phyloP scores from a whole-genome alignment of 306 rosid genomes.

The Castanopsis chinensis region DNA sequence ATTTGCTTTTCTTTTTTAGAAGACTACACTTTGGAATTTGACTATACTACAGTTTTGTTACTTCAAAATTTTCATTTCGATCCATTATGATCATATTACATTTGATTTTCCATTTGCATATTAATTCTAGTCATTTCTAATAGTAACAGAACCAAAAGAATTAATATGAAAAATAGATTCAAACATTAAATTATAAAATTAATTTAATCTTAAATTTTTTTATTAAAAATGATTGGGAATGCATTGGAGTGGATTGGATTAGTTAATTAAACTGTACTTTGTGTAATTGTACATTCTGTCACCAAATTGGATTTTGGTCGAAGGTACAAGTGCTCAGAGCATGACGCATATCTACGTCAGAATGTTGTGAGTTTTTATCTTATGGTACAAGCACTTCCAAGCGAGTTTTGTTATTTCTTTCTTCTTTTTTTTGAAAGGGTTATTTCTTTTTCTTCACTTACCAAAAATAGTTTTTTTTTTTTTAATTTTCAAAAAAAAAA shows the following conservation, averaged over 20 bases:
- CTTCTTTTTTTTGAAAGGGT: not conserved
- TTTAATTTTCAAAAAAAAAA: too few relatives aligned
- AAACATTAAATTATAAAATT: not conserved
- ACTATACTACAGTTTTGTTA: too few relatives aligned
- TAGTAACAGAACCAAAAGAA: too few relatives aligned
- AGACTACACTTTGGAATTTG: too few relatives aligned
- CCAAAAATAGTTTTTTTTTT: not conserved
- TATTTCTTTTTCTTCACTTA: not conserved
- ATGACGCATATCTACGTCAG: not conserved
- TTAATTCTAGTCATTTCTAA: too few relatives aligned
- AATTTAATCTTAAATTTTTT: too few relatives aligned
- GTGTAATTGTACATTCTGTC: not conserved
- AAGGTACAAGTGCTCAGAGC: not conserved
- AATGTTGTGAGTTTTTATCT: not conserved
- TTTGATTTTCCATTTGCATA: too few relatives aligned
- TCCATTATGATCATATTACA: too few relatives aligned
- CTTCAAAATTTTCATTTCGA: too few relatives aligned
- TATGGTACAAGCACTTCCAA: not conserved
- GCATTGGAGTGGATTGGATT: not conserved
- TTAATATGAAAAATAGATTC: too few relatives aligned
- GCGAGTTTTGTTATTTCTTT: too few relatives aligned
- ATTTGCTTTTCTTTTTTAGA: too few relatives aligned
- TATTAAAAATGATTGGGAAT: not conserved
- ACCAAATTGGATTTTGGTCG: not conserved
- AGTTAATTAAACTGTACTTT: not conserved